Evolutionary conservation across 805 yeast genomes (phyloP).

Genomic region (Teunomyces pallodes): DNA sequence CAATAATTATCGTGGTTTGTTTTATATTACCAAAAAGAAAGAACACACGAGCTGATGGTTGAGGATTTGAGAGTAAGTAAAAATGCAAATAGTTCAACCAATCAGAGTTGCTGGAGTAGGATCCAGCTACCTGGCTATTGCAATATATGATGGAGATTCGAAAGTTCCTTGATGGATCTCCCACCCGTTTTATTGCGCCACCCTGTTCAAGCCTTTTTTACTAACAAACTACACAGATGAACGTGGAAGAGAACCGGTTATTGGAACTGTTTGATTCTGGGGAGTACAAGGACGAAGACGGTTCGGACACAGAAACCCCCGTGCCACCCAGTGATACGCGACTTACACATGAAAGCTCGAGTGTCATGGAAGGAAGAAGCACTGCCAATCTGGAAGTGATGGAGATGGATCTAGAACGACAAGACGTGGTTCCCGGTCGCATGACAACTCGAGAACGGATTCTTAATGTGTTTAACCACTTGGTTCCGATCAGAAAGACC

Average conservation of each 20-base stretch:
- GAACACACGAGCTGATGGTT: background rate
- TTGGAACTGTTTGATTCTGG: constrained; percentile 6
- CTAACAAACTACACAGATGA: constrained; percentile 1
- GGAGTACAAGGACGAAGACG: background rate
- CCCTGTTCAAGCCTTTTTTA: background rate
- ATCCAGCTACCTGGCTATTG: too few species aligned
- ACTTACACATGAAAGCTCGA: background rate
- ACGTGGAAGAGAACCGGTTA: constrained; percentile 7
- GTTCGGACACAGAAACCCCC: background rate
- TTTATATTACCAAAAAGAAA: background rate
- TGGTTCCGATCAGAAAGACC: constrained; percentile 41
- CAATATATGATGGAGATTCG: too few species aligned
- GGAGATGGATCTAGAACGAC: constrained; percentile 28
- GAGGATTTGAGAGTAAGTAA: background rate
- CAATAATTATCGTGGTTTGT: background rate
- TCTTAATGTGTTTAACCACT: constrained; percentile 28
- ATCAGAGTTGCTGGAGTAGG: too few species aligned
- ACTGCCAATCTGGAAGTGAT: constrained; percentile 8
- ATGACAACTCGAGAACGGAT: constrained; percentile 31
- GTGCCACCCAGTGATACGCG: too few species aligned
- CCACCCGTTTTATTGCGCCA: background rate
- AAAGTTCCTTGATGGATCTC: too few species aligned
- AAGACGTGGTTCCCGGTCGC: constrained; percentile 10
- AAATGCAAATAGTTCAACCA: too few species aligned
- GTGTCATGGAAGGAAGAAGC: constrained; percentile 12